Base-by-base conservation (phyloP, 139 green algal species). In the Gonium pectorale region DNA sequence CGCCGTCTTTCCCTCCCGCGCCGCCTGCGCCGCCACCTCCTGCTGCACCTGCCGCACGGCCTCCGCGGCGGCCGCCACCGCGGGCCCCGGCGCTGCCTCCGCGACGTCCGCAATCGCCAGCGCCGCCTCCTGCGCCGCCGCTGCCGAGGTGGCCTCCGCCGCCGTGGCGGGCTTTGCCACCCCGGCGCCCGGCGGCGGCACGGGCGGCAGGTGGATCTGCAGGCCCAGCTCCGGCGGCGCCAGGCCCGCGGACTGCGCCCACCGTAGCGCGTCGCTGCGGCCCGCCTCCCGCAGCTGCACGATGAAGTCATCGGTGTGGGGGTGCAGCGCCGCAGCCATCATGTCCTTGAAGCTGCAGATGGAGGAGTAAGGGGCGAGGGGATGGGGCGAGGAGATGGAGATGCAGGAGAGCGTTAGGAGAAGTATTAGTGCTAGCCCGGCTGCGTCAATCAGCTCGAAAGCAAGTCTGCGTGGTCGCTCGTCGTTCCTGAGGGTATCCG, bases 241-340 rank as follows among this genome's bases (percentile, higher is more conserved):
- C 5, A 64, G 29, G 9, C 68, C 68, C 31, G 35, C 46, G 0
- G 46, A 46, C 31, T 4, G 17, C 0, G 46, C 70, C 70, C 70
- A 79, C 8, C 33, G 9, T 17, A 46, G 19, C 5, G 46, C 70
- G n/a, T 79, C 70, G 19, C 33, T 31, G 31, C 46, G 24, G 5
- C 80, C 80, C 11, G 41, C 67, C 52, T 86, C 67, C 52, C 63
- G 60, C 59, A 87, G 54, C 13, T 27, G 3, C 5, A 19, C 4
- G 19, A 87, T 62, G 69, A 87, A 87, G 8, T 70, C 54, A 46
- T 72, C 41, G 8, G 52, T 35, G 44, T 69, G 70, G 37, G 81
- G 81, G 81, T 81, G 69, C 51, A 87, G 81, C 24, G 81, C 81
- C 3, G 49, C 46, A 13, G 66, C 64, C 64, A 85, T 11, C 79